phyloP scores from a whole-genome alignment of 2,329 filamentous ascomycete genomes.

The Xylariales sp. region DNA sequence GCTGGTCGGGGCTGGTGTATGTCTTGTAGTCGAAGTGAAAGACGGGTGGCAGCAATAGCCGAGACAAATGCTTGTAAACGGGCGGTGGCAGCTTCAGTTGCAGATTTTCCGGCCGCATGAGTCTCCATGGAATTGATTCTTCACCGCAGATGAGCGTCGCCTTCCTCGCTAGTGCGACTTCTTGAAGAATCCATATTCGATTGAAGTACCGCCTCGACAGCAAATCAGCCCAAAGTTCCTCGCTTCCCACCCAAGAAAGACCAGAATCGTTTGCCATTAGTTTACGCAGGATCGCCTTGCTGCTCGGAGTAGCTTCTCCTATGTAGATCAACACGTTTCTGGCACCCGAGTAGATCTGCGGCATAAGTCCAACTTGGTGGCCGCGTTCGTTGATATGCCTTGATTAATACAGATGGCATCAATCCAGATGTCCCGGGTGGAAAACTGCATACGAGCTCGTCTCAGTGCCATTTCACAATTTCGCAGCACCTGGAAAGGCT shows the following conservation, averaged over 20 bases:
- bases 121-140: conserved; percentile 2
- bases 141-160: conserved; percentile 10
- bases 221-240: background rate
- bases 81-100: background rate
- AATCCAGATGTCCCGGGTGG: conserved; percentile 7
- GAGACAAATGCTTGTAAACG: background rate
- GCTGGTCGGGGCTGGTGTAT: background rate
- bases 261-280: too few species aligned
- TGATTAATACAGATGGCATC: conserved; percentile 14
- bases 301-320: background rate
- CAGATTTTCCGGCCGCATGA: background rate
- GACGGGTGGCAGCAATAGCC: background rate
- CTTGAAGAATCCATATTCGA: conserved; percentile 12
- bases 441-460: background rate
- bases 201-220: conserved; percentile 11
- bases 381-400: conserved; percentile 9
- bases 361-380: conserved; percentile 13
- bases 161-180: conserved; percentile 9
- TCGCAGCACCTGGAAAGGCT: conserved; percentile 6
- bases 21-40: conserved; percentile 2
- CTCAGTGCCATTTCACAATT: conserved; percentile 11
- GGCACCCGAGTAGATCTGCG: conserved; percentile 12
- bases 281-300: background rate
- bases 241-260: background rate
- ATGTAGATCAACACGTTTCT: conserved; percentile 8